Evolutionary conservation across 2,329 filamentous ascomycete species (phyloP).

Genomic region (Trichoderma afroharzianum): DNA sequence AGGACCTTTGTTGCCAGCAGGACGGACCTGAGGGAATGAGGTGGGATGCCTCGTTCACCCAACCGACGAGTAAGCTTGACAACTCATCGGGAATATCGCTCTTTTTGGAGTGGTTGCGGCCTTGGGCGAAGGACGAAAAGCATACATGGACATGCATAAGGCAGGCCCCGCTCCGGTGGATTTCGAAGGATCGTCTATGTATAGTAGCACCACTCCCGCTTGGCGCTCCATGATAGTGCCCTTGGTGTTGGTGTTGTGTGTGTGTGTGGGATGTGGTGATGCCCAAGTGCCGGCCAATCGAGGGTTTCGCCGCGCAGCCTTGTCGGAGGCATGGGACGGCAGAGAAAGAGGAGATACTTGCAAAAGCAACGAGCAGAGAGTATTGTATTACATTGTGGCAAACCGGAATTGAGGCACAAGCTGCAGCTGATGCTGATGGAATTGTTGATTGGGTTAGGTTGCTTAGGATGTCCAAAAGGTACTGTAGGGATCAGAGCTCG

Average conservation of each 20-base stretch:
- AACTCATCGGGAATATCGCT: slow-evolving; percentile 8
- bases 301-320: background rate
- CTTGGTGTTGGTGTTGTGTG: background rate
- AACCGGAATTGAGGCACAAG: background rate
- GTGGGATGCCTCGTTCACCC: background rate
- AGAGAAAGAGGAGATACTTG: background rate
- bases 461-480: background rate
- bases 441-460: background rate
- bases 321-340: background rate
- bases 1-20: background rate
- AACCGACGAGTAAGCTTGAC: background rate
- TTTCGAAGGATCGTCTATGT: slow-evolving; percentile 1
- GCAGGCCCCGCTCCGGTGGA: slow-evolving; percentile 1
- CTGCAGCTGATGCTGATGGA: background rate
- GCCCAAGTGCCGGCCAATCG: background rate
- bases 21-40: background rate
- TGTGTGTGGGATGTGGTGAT: slow-evolving; percentile 1
- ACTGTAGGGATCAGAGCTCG: background rate
- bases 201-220: background rate
- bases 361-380: background rate
- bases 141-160: slow-evolving; percentile 2
- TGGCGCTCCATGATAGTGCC: background rate
- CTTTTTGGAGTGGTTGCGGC: background rate
- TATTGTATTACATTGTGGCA: too few relatives aligned
- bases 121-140: background rate